Percentiles rank a stretch among this genome's conserved stretches.
phyloP scores from a whole-genome alignment of 306 rosid genomes.

The Alnus rubra region DNA sequence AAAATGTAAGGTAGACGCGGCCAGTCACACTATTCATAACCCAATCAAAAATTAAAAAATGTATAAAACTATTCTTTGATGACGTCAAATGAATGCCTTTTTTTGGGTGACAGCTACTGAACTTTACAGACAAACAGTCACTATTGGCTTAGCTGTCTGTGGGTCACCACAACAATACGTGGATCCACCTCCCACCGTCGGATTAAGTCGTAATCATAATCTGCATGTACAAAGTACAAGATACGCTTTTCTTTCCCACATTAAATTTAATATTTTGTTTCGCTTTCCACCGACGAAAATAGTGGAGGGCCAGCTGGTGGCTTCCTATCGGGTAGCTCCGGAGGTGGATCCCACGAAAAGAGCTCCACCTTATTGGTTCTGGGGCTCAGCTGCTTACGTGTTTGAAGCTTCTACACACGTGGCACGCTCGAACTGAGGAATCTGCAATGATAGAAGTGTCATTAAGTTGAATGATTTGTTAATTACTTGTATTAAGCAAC shows the following conservation, averaged over 20 bases:
- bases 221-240: background rate
- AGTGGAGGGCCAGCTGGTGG: background rate
- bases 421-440: background rate
- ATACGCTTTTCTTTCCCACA: background rate
- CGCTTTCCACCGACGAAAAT: conserved; percentile 22
- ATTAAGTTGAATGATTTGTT: background rate
- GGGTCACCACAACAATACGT: background rate
- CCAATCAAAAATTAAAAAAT: background rate
- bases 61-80: background rate
- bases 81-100: background rate
- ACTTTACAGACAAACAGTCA: conserved; percentile 6
- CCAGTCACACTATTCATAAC: background rate
- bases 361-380: background rate
- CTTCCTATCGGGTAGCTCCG: background rate
- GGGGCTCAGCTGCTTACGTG: conserved; percentile 1
- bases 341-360: background rate
- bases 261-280: background rate
- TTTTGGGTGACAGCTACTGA: conserved; percentile 6
- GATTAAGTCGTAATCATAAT: background rate
- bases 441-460: background rate
- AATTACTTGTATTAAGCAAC: background rate
- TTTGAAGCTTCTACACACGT: background rate
- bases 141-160: background rate
- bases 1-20: background rate
- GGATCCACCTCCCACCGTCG: background rate